Evolutionary conservation across 2,329 filamentous ascomycete species (phyloP), one percentile per base, ranked within the genome.

Genomic region (Thielaviopsis populi): DNA sequence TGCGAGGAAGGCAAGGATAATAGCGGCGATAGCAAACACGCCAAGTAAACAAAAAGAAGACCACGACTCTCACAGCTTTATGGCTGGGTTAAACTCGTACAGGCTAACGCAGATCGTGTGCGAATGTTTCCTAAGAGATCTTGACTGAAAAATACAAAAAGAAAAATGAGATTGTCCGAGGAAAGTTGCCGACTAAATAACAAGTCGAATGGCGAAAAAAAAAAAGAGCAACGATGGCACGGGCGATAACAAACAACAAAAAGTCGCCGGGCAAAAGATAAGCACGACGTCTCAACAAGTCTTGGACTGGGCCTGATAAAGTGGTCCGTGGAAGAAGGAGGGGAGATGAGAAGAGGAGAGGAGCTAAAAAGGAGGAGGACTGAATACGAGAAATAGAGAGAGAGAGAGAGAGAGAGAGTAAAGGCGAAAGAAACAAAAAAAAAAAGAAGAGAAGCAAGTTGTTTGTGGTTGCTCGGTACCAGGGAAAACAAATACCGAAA

Each of bases 171-270:
- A 19, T n/a, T 46, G 42, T 19, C 42, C 15, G 42, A 46, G 42
- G 42, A 33, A 56, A 2, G 15, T 7, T 8, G 5, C 15, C 41
- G 53, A 62, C 54, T 59, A 63, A 63, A 67, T 64, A 54, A 50
- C 4, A 67, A 59, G 63, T 64, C n/a, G 54, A 46, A 61, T 43
- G 37, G 46, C 24, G 56, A 54, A 37, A 48, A 63, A 43, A 62
- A n/a, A 56, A n/a, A 56, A 56, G 27, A 56, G 50, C 50, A 56
- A 33, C 50, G 50, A 56, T 56, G 50, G 50, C 50, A 56, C 50
- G 50, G 50, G 27, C 50, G 27, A 56, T 56, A 56, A 30, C 27
- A 56, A 56, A 33, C 50, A 41, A 41, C 54, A 63, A 58, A 63
- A 63, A 11, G 27, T 56, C 17, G 50, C 50, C 50, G 50, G 33